Percentiles rank a stretch among this genome's conserved stretches.
Evolutionary conservation across 202 grass and related monocot species (phyloP).

Genomic region (Bolboschoenoplectus hybrid): DNA sequence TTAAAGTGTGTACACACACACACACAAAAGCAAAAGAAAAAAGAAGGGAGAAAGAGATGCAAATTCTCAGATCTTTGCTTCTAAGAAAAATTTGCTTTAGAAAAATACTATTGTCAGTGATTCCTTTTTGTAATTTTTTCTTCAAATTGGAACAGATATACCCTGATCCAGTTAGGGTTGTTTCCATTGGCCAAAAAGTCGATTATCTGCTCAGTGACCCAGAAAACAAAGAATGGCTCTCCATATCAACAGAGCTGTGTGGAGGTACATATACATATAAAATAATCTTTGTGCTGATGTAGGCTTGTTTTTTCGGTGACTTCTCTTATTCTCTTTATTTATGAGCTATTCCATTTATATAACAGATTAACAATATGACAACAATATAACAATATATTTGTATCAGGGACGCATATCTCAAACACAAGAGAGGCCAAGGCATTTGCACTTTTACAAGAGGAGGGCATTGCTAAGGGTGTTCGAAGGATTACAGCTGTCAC

Average conservation of each 20-base stretch:
- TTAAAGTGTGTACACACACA: background rate
- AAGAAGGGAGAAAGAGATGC: background rate
- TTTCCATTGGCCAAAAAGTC: slow-evolving; percentile 84
- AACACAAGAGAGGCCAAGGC: slow-evolving; percentile 88
- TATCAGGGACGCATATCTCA: slow-evolving; percentile 85
- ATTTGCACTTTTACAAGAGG: slow-evolving; percentile 90
- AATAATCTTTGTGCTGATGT: background rate
- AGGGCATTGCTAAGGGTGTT: slow-evolving; percentile 97
- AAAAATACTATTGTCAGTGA: background rate
- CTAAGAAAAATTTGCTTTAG: background rate
- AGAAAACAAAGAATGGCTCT: slow-evolving; percentile 87
- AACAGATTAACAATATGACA: background rate
- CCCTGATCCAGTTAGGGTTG: slow-evolving; percentile 93
- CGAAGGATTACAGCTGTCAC: slow-evolving; percentile 96
- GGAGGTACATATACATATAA: slow-evolving; percentile 58
- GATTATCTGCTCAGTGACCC: slow-evolving; percentile 75
- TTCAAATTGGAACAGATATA: slow-evolving; percentile 61
- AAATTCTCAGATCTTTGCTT: background rate
- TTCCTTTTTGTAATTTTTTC: background rate
- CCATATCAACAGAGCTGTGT: slow-evolving; percentile 92
- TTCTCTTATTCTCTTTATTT: slow-evolving; percentile 7
- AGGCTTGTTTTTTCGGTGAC: background rate
- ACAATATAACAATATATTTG: slow-evolving; percentile 25
- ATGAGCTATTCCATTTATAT: slow-evolving; percentile 8
- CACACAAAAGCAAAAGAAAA: background rate